Evolutionary conservation across 768 basidiomycete genomes (phyloP), one percentile per base, ranked within the genome.

Genomic region (Hypholoma fasciculare): DNA sequence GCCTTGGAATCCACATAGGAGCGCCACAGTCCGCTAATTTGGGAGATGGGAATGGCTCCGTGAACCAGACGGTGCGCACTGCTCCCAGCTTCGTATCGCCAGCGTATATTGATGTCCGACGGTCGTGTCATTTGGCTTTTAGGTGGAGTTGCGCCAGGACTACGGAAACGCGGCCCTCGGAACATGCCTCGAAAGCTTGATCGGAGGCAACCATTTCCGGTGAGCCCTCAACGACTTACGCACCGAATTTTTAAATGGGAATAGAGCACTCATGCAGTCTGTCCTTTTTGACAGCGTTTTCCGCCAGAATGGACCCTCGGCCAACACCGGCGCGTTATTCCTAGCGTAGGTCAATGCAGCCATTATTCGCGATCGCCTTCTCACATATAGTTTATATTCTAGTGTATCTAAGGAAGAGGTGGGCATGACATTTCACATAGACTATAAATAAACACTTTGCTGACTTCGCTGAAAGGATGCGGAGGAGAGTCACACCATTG

Each of bases 121-220:
- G n/a, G 27, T 34, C 26, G 12, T 34, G 20, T 20, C 40, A 16
- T 44, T 27, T 23, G 23, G 16, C 27, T 16, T n/a, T 16, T 43
- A 87, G 62, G 80, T 88, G 14, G 84, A 88, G 69, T 80, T 94
- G 37, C 82, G 94, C 46, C 87, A 86, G 75, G 86, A 94, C 65
- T 96, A 83, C 65, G 85, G 85, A 1, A 78, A 93, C 63, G 75
- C 83, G 0, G 72, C 64, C 62, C 68, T 83, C 27, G 77, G 94
- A 1, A 91, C 91, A 3, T 94, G 92, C 67, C 68, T 85, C 49
- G 92, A 96, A 68, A 87, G 86, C 13, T 76, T 92, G 49, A 75
- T 88, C 49, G 92, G 92, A 2, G 93, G 92, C 6, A 84, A 89
- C 66, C 93, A 94, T 64, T 79, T 92, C 65, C 83, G 92, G 65